Conservation (phyloP, 1,284 basidiomycete genomes). For the Amylostereum chailletii region DNA sequence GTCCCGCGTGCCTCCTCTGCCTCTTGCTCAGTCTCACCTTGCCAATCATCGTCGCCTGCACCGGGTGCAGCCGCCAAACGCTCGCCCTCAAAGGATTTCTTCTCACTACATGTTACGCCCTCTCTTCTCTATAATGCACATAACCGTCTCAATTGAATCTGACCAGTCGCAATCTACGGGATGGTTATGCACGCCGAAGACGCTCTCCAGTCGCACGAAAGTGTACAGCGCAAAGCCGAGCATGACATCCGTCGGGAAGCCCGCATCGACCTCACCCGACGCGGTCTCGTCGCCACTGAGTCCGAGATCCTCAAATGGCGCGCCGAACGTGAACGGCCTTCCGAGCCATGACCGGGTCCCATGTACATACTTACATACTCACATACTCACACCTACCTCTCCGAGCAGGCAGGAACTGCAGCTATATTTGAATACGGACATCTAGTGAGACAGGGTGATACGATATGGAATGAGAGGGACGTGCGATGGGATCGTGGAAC, state of each 20-base stretch:
- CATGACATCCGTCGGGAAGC: constrained; percentile 66
- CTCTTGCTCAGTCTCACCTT: not conserved
- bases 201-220: constrained; percentile 68
- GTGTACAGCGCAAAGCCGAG: constrained; percentile 54
- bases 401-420: no score
- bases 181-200: constrained; percentile 70
- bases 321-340: constrained; percentile 27
- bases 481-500: no score
- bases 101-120: constrained; percentile 41
- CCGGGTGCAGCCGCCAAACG: constrained; percentile 55
- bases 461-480: no score
- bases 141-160: constrained; percentile 1
- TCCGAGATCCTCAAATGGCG: constrained; percentile 79
- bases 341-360: no score
- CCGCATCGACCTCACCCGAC: constrained; percentile 61
- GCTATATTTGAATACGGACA: no score
- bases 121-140: constrained; percentile 1
- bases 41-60: not conserved
- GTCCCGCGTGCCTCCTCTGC: constrained; percentile 11
- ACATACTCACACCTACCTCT: no score
- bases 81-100: constrained; percentile 76
- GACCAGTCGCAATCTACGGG: constrained; percentile 52
- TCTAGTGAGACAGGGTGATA: no score
- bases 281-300: constrained; percentile 75
- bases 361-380: no score